A percentile compares a stretch with the other conserved stretches of the same genome.
These are phyloP conservation scores for Petunia secreta DNA, from an alignment of 257 asterid species.

Conservation along the genomic window DNA sequence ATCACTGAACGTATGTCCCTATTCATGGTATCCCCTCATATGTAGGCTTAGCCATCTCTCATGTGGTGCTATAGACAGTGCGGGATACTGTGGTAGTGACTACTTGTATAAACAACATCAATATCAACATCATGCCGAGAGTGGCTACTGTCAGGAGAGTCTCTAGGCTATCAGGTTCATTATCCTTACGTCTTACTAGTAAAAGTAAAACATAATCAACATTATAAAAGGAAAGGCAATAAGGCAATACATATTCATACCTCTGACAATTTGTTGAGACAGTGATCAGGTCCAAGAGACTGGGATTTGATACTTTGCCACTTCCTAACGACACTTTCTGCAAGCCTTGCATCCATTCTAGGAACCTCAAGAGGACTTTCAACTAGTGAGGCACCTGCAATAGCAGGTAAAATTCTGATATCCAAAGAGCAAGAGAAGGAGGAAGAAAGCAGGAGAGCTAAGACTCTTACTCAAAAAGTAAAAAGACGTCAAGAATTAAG, in stretches of 20 bases:
- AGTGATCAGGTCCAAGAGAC: constrained; percentile 93
- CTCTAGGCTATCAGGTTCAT: background rate
- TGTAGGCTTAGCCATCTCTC: background rate
- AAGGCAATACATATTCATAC: constrained; percentile 43
- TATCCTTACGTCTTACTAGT: constrained; percentile 1
- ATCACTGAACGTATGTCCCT: background rate
- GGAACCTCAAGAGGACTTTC: constrained; percentile 62
- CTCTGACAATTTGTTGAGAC: constrained; percentile 69
- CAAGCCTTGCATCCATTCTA: constrained; percentile 88
- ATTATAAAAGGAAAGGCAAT: background rate
- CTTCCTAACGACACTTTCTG: constrained; percentile 79
- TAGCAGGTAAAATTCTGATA: constrained; percentile 8
- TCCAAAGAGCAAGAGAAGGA: constrained; percentile 4
- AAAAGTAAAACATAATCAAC: constrained; percentile 15
- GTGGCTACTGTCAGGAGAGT: background rate
- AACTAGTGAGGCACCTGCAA: constrained; percentile 55
- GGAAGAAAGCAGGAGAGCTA: constrained; percentile 4
- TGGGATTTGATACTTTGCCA: constrained; percentile 88
- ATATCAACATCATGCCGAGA: background rate
- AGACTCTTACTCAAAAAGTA: background rate
- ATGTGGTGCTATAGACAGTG: background rate
- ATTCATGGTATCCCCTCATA: background rate
- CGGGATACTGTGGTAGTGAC: background rate
- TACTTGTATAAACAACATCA: background rate
- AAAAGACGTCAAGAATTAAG: background rate